A percentile compares a stretch with the other conserved stretches of the same genome.
phyloP scores from a whole-genome alignment of 495 filamentous ascomycete genomes.

The Talaromyces nanjingensis region DNA sequence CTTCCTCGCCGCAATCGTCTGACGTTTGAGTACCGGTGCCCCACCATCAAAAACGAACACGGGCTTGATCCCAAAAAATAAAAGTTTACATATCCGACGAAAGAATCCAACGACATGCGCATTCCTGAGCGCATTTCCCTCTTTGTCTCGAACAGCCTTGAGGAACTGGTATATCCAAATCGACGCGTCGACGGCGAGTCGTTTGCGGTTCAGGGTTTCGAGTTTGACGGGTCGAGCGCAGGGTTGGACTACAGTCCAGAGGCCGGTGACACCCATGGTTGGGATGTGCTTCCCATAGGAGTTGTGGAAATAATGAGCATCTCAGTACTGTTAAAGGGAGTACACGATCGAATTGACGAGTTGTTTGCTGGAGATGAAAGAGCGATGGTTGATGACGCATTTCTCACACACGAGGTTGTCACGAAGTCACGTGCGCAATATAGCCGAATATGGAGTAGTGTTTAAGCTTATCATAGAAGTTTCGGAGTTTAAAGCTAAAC shows the following conservation, averaged over 20 bases:
- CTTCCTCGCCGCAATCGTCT: conserved; percentile 77
- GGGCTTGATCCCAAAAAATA: conserved; percentile 93
- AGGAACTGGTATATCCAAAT: conserved; percentile 99
- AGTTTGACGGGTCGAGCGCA: conserved; percentile 81
- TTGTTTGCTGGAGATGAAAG: background rate
- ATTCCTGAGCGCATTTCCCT: conserved; percentile 93
- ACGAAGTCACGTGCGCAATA: conserved; percentile 8
- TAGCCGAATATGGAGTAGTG: background rate
- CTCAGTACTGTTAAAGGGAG: background rate
- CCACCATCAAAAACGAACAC: conserved; percentile 98
- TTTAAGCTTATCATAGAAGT: too few species aligned
- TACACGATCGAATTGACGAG: background rate
- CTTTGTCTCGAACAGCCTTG: conserved; percentile 96
- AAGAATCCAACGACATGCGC: conserved; percentile 96
- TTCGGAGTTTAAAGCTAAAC: too few species aligned
- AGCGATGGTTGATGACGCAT: conserved; percentile 5
- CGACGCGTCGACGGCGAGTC: conserved; percentile 92
- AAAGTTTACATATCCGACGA: conserved; percentile 90
- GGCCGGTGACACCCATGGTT: conserved; percentile 90
- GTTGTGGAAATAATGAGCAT: background rate
- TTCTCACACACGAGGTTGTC: background rate
- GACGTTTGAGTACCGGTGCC: conserved; percentile 82
- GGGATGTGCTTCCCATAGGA: background rate
- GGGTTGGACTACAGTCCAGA: conserved; percentile 91
- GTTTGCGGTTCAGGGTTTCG: conserved; percentile 89